Evolutionary conservation across 306 rosid species (phyloP), one percentile per base, ranked within the genome.

Genomic region (Trifolium fragiferum): DNA sequence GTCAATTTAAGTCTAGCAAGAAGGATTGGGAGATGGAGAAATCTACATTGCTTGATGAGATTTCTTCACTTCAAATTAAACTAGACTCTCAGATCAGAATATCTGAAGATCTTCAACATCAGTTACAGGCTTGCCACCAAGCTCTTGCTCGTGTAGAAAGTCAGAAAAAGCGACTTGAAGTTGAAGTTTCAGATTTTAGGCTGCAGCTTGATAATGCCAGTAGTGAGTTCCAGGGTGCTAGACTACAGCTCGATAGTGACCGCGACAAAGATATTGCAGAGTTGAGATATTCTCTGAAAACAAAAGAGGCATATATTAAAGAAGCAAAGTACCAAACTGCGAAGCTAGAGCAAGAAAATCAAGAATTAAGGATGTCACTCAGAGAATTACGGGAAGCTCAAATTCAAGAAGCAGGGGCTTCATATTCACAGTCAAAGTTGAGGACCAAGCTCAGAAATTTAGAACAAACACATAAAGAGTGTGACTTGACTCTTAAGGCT

Each of bases 361-460:
- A 85, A 80, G 93, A 89, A 73, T 75, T 89, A 23, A 70, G 27
- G 65, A 63, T 71, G 77, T 84, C 86, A 5, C 74, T 84, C 49
- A 90, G 82, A 81, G 96, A 91, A 80, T 80, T 90, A 53, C 97
- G 79, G 62, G 97, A 94, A 80, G 88, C 89, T 75, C 88, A 87
- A 76, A 88, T 94, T 77, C 96, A 87, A 85, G 84, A 80, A 71
- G 87, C 92, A 47, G 81, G 91, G 53, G 87, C 85, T 75, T 80
- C 86, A 12, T 81, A 86, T 77, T 91, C 98, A 4, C 80, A 87
- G 57, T 83, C 86, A 19, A 90, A 84, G 86, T 73, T 90, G 78
- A 74, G 86, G 83, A 77, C 86, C 81, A 90, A 81, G 82, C 84
- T 85, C 43, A 89, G 76, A 85, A 78, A 74, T 70, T 78, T 80